These are phyloP conservation scores for Zostera marina DNA, from an alignment of 116 monocot genomes.

Conservation along the genomic window DNA sequence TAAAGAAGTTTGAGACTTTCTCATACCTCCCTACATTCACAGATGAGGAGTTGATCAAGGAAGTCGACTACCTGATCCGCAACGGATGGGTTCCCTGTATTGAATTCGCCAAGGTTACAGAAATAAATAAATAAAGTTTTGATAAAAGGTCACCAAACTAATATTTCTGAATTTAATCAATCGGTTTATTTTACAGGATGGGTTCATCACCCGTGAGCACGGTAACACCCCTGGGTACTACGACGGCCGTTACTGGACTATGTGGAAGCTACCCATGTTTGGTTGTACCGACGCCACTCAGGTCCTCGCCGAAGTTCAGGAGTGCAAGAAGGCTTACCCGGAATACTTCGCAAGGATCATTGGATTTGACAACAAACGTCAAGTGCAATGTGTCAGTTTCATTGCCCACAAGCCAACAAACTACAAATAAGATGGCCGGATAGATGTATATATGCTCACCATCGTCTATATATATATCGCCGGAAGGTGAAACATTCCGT, in stretches of 20 bases:
- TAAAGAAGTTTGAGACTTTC: constrained; percentile 84
- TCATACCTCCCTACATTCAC: constrained; percentile 57
- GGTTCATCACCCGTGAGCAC: constrained; percentile 9
- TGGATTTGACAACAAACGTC: constrained; percentile 73
- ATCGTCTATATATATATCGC: no score
- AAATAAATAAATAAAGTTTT: no score
- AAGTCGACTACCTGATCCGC: constrained; percentile 62
- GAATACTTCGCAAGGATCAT: constrained; percentile 32
- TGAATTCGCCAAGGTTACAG: constrained; percentile 58
- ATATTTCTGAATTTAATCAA: no score
- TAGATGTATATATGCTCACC: no score
- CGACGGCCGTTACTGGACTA: constrained; percentile 74
- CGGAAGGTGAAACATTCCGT: no score
- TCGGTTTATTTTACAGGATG: constrained; percentile 20
- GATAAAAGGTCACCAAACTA: no score
- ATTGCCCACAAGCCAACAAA: constrained; percentile 38
- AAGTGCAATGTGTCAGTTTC: constrained; percentile 47
- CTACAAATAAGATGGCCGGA: neutral
- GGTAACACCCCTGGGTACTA: constrained; percentile 54
- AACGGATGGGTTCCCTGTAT: constrained; percentile 67
- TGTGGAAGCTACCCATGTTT: constrained; percentile 91
- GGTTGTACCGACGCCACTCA: constrained; percentile 52
- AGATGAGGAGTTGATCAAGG: constrained; percentile 28
- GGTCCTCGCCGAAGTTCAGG: constrained; percentile 39
- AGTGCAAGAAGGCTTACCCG: constrained; percentile 50